phyloP scores from a whole-genome alignment of 2,329 filamentous ascomycete species.

The Epicoccum nigrum region DNA sequence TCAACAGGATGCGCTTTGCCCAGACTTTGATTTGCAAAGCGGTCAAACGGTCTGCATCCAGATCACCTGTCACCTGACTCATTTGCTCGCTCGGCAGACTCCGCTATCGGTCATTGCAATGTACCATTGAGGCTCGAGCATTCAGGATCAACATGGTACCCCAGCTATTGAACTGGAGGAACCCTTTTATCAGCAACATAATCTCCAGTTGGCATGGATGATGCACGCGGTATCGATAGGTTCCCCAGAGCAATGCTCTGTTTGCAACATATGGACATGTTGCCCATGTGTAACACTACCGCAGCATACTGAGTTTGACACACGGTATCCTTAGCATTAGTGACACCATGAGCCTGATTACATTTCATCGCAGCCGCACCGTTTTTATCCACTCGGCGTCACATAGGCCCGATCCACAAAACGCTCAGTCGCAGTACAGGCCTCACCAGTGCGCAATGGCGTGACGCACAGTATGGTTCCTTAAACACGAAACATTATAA shows the following conservation, averaged over 20 bases:
- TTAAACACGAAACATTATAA: background rate
- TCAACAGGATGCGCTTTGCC: slow-evolving; percentile 2
- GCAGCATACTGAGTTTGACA: too few species aligned
- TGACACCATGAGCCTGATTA: background rate
- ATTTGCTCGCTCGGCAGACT: slow-evolving; percentile 1
- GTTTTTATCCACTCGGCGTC: background rate
- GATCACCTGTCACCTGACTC: background rate
- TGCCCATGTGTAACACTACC: background rate
- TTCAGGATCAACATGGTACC: background rate
- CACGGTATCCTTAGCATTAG: too few species aligned
- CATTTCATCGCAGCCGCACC: too few species aligned
- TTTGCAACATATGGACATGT: background rate
- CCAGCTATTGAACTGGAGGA: background rate
- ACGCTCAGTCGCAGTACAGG: too few species aligned
- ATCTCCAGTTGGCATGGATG: background rate
- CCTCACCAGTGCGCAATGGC: background rate
- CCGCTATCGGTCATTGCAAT: background rate
- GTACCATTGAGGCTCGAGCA: too few species aligned
- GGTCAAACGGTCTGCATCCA: background rate
- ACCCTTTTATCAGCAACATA: background rate
- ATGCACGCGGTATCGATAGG: background rate
- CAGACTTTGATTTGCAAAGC: slow-evolving; percentile 7
- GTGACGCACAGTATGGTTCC: too few species aligned
- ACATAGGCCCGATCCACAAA: background rate
- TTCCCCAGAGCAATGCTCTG: slow-evolving; percentile 2